A percentile compares a stretch with the other conserved stretches of the same genome.
These are phyloP conservation scores for Eucommia ulmoides DNA, from an alignment of 257 asterid genomes.

Conservation along the genomic window DNA sequence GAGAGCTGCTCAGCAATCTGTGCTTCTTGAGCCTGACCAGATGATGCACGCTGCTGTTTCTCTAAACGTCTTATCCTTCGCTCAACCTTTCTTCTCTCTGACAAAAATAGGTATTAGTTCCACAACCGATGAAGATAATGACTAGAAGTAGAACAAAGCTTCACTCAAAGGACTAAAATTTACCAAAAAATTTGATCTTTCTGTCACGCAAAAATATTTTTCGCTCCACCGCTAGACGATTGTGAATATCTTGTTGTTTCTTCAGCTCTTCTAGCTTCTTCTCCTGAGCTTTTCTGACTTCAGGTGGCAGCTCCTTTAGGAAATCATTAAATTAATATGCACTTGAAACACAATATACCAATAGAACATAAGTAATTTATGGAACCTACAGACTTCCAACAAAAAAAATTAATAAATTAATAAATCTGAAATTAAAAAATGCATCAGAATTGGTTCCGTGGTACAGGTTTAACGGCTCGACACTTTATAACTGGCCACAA, in stretches of 20 bases:
- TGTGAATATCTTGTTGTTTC: constrained; percentile 69
- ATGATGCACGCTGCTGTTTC: constrained; percentile 67
- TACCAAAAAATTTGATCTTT: constrained; percentile 61
- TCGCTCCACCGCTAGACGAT: constrained; percentile 65
- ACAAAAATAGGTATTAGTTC: constrained; percentile 8
- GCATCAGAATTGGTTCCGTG: no score
- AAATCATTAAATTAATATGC: constrained; percentile 1
- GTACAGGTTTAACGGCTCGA: no score
- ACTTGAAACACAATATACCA: background rate
- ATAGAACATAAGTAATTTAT: no score
- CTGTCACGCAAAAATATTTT: constrained; percentile 57
- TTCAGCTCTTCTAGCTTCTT: constrained; percentile 79
- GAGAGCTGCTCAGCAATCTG: constrained; percentile 59
- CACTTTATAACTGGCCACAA: no score
- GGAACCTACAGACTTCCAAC: no score
- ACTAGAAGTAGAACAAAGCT: constrained; percentile 2
- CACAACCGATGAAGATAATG: constrained; percentile 3
- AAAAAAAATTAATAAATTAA: no score
- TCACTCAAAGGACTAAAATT: constrained; percentile 12
- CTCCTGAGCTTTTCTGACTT: constrained; percentile 58
- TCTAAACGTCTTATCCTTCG: constrained; percentile 70
- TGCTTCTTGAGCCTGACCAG: constrained; percentile 51
- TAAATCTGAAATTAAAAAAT: no score
- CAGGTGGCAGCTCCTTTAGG: constrained; percentile 63
- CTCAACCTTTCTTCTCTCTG: constrained; percentile 92